Evolutionary conservation across 805 yeast species (phyloP).

Genomic region (Saccharomycopsis fibuligera): DNA sequence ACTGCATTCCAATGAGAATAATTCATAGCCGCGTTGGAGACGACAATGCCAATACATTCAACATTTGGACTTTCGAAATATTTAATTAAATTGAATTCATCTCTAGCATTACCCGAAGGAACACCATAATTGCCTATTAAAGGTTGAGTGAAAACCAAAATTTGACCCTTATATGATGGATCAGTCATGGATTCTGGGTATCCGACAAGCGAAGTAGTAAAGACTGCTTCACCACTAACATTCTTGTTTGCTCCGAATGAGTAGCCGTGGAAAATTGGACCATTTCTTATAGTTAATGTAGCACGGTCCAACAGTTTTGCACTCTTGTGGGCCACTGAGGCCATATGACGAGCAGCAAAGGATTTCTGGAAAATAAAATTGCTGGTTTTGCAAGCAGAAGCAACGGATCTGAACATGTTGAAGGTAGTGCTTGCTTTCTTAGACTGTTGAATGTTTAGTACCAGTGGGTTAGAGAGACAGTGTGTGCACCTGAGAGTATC

Average conservation of each 20-base stretch:
- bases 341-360: no score
- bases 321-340: constrained; percentile 6
- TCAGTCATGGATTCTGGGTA: constrained; percentile 99
- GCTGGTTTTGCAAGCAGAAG: background rate
- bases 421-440: no score
- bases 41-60: constrained; percentile 95
- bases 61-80: constrained; percentile 87
- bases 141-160: constrained; percentile 94
- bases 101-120: constrained; percentile 76
- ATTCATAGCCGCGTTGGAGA: constrained; percentile 89
- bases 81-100: constrained; percentile 77
- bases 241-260: constrained; percentile 95
- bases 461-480: no score
- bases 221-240: constrained; percentile 94
- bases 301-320: constrained; percentile 57
- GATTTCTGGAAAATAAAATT: no score
- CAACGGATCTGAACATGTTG: background rate
- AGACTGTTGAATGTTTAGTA: no score
- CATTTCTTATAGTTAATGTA: constrained; percentile 83
- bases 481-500: no score
- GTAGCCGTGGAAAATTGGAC: constrained; percentile 87
- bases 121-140: constrained; percentile 98
- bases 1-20: constrained; percentile 99
- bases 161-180: constrained; percentile 96
- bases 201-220: constrained; percentile 96